phyloP scores from a whole-genome alignment of 1,139 yeast species.

The Geotrichum fermentans region DNA sequence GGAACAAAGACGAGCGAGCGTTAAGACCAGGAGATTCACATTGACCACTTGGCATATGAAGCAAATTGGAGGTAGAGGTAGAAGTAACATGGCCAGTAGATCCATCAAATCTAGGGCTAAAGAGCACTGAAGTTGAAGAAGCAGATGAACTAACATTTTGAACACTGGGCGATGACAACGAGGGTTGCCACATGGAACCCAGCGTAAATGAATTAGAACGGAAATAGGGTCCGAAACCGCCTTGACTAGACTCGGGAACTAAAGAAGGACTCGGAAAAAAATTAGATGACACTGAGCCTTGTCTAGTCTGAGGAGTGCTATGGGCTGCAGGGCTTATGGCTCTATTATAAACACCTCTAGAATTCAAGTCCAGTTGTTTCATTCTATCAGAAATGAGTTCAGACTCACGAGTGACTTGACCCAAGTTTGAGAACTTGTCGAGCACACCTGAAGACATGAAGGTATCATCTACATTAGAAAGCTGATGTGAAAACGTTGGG shows the following conservation, averaged over 20 bases:
- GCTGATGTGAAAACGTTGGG: not conserved
- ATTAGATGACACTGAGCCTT: constrained; percentile 9
- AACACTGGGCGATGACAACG: no score
- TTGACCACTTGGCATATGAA: no score
- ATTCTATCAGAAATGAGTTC: constrained; percentile 42
- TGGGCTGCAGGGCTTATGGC: no score
- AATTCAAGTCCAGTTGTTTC: constrained; percentile 8
- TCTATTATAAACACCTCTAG: no score
- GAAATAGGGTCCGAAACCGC: constrained; percentile 12
- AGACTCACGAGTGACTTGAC: constrained; percentile 73
- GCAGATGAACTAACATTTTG: no score
- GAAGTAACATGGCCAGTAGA: not conserved
- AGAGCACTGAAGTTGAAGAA: no score
- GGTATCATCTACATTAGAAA: not conserved
- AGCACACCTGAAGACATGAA: constrained; percentile 4
- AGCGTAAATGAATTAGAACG: constrained; percentile 10
- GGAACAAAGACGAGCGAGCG: no score
- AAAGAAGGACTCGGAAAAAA: constrained; percentile 7
- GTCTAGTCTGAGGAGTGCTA: constrained; percentile 14
- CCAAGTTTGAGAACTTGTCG: constrained; percentile 63
- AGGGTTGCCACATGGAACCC: constrained; percentile 14
- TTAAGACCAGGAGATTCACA: no score
- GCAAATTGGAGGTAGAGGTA: constrained; percentile 12
- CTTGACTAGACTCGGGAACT: constrained; percentile 3
- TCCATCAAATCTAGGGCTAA: no score